Evolutionary conservation across 108 stramenopile species (phyloP).

Genomic region (Nannochloropsis gaditana): DNA sequence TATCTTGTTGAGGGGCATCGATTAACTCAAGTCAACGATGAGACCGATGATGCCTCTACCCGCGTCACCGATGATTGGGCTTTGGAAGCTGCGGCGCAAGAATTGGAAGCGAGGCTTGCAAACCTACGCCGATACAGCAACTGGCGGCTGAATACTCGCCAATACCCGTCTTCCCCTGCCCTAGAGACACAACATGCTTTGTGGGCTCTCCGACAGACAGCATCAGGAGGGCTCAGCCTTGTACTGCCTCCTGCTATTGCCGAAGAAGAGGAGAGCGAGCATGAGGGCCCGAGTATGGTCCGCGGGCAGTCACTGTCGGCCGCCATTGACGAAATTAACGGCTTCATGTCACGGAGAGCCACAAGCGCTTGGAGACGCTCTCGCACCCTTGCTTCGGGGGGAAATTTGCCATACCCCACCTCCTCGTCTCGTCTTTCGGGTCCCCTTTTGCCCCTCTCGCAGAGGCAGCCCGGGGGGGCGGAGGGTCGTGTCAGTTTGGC

Average conservation of each 20-base stretch:
- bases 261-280: background rate
- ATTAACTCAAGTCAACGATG: background rate
- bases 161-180: background rate
- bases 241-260: background rate
- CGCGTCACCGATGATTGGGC: background rate
- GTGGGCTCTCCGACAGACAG: background rate
- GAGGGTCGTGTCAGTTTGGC: background rate
- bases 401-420: background rate
- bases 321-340: conserved; percentile 5
- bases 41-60: background rate
- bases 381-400: background rate
- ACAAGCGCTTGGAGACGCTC: background rate
- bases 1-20: background rate
- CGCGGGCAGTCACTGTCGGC: background rate
- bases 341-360: background rate
- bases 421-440: background rate
- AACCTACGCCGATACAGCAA: background rate
- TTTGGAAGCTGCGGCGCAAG: conserved; percentile 13
- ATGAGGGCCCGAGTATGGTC: background rate
- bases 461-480: background rate
- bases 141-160: background rate
- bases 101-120: background rate
- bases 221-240: background rate
- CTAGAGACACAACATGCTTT: conserved; percentile 15
- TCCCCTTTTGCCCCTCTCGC: background rate